phyloP scores from a whole-genome alignment of 257 asterid species.

The Jacaranda mimosifolia region DNA sequence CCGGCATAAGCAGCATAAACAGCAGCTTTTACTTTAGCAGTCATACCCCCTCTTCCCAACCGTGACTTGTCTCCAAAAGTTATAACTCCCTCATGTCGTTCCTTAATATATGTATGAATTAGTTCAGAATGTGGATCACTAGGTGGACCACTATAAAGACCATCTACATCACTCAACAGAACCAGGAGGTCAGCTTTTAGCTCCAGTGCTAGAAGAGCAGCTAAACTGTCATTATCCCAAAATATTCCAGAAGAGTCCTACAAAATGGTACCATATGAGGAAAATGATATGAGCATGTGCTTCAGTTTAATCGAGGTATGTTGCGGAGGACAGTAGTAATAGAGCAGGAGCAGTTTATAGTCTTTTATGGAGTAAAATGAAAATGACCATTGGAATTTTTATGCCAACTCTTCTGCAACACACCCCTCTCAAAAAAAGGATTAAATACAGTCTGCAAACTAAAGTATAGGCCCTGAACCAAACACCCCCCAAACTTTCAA shows the following conservation, averaged over 20 bases:
- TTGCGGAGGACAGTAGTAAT: background rate
- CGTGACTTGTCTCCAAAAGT: slow-evolving; percentile 89
- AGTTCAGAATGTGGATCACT: slow-evolving; percentile 77
- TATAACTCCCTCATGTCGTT: slow-evolving; percentile 66
- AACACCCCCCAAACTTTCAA: no score
- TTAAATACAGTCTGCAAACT: no score
- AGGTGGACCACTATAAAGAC: slow-evolving; percentile 91
- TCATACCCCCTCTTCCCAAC: slow-evolving; percentile 95
- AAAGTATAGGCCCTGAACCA: no score
- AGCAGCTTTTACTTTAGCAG: slow-evolving; percentile 93
- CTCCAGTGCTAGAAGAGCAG: slow-evolving; percentile 84
- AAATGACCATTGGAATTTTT: no score
- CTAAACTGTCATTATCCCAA: slow-evolving; percentile 94
- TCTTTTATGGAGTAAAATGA: no score
- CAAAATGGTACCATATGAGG: slow-evolving; percentile 33
- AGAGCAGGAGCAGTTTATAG: slow-evolving; percentile 10
- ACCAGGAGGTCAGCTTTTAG: slow-evolving; percentile 88
- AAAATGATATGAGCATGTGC: background rate
- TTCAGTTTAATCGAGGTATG: slow-evolving; percentile 21
- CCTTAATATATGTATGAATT: slow-evolving; percentile 74
- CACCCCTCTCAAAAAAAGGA: no score
- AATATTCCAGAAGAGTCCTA: slow-evolving; percentile 94
- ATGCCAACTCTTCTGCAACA: no score
- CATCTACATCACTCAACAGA: slow-evolving; percentile 90
- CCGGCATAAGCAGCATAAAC: slow-evolving; percentile 83